Conservation (phyloP, 139 green algal species). For the Mesotaenium endlicherianum region DNA sequence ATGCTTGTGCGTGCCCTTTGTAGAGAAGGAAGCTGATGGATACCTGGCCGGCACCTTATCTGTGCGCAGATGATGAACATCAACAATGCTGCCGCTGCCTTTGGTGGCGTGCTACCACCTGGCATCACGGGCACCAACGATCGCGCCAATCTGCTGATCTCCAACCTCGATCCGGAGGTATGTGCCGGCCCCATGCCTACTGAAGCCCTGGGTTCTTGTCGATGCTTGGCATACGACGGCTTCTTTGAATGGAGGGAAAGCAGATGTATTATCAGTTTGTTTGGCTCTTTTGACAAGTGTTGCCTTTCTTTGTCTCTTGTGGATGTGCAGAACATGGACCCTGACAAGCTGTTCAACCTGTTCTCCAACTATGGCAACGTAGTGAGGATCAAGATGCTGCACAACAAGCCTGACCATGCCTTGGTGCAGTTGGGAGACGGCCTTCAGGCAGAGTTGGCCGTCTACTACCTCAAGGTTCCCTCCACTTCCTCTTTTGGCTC, state of each 20-base stretch:
- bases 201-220: too few relatives aligned
- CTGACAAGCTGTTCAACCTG: constrained; percentile 55
- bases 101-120: constrained; percentile 31
- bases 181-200: neutral
- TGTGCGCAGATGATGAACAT: neutral
- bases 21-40: neutral
- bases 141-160: constrained; percentile 27
- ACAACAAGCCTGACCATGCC: constrained; percentile 55
- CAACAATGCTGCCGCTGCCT: constrained; percentile 5
- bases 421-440: constrained; percentile 45
- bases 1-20: too few relatives aligned
- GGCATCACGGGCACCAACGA: constrained; percentile 50
- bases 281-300: too few relatives aligned
- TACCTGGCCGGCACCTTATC: neutral
- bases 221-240: too few relatives aligned
- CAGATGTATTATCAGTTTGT: too few relatives aligned
- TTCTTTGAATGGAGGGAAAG: too few relatives aligned
- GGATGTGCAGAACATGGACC: constrained; percentile 32
- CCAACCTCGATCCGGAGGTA: constrained; percentile 49
- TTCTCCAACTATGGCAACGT: constrained; percentile 57
- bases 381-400: constrained; percentile 51
- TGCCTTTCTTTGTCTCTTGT: neutral
- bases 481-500: too few relatives aligned
- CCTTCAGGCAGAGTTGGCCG: constrained; percentile 44
- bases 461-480: constrained; percentile 51